A percentile compares a stretch with the other conserved stretches of the same genome.
Evolutionary conservation across 192 early-diverging fungal genomes (phyloP).

Genomic region (Gonapodya prolifera): DNA sequence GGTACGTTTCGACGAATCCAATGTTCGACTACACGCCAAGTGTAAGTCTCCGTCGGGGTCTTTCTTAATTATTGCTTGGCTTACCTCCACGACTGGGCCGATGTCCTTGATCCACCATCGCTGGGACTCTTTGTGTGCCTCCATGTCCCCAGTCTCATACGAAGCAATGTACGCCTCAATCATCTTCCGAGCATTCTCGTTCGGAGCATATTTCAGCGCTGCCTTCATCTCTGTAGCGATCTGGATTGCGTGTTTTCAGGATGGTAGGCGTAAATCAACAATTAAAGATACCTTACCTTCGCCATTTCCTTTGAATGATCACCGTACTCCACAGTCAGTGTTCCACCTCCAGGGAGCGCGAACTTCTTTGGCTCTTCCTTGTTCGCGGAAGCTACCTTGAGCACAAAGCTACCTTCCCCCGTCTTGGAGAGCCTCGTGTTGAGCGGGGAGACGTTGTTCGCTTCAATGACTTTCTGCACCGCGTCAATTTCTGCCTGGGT

Average conservation of each 20-base stretch:
- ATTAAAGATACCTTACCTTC: constrained; percentile 18
- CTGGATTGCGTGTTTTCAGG: no score
- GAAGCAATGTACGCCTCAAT: constrained; percentile 28
- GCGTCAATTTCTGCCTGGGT: constrained; percentile 32
- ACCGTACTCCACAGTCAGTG: constrained; percentile 26
- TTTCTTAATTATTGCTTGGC: not conserved
- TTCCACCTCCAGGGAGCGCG: constrained; percentile 17
- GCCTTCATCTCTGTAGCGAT: constrained; percentile 9
- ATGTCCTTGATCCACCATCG: constrained; percentile 40
- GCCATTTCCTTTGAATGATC: constrained; percentile 31
- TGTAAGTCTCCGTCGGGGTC: not conserved
- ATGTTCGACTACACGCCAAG: constrained; percentile 31
- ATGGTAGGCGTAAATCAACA: no score
- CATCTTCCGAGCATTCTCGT: constrained; percentile 38
- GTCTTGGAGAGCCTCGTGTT: constrained; percentile 33
- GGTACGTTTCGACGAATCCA: constrained; percentile 50
- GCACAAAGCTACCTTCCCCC: constrained; percentile 11
- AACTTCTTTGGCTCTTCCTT: constrained; percentile 7
- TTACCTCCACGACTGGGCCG: constrained; percentile 27
- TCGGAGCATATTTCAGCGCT: constrained; percentile 35
- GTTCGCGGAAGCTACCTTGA: constrained; percentile 25
- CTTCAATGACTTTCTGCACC: constrained; percentile 20
- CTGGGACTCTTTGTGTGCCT: constrained; percentile 42
- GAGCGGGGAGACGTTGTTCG: constrained; percentile 23
- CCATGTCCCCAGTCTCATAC: constrained; percentile 42